A percentile compares a stretch with the other conserved stretches of the same genome.
Evolutionary conservation across 106 monocot genomes (phyloP).

Genomic region (Apostasia ramifera): DNA sequence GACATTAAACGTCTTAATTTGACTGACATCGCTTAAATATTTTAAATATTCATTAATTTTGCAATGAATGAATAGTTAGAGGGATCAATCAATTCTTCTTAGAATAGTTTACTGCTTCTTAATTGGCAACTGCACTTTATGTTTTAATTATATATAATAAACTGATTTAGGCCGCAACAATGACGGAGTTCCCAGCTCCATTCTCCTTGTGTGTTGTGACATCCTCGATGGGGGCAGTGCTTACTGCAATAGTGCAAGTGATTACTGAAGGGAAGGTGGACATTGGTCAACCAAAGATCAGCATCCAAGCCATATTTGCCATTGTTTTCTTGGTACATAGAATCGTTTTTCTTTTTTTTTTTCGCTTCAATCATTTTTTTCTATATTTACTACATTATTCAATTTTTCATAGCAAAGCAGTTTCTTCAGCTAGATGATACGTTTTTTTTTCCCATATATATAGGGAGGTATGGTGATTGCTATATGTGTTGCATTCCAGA

Average conservation of each 20-base stretch:
- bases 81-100: too few species aligned
- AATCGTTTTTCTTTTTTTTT: too few species aligned
- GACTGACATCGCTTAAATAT: too few species aligned
- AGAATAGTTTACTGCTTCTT: too few species aligned
- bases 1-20: too few species aligned
- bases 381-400: background rate
- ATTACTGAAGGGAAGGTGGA: constrained; percentile 15
- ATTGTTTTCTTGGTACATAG: constrained; percentile 22
- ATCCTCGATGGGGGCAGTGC: constrained; percentile 12
- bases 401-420: too few species aligned
- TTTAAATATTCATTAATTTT: too few species aligned
- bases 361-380: too few species aligned
- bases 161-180: constrained; percentile 17
- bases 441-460: background rate
- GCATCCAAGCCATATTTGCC: constrained; percentile 9
- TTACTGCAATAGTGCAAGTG: constrained; percentile 16
- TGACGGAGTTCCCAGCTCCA: constrained; percentile 31
- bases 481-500: constrained; percentile 48
- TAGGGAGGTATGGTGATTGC: constrained; percentile 45
- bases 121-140: too few species aligned
- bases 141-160: too few species aligned
- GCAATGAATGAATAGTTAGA: too few species aligned
- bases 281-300: constrained; percentile 11
- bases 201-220: constrained; percentile 15
- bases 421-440: too few species aligned